phyloP scores from a whole-genome alignment of 352 stramenopile genomes.

The Discostella stelligera region DNA sequence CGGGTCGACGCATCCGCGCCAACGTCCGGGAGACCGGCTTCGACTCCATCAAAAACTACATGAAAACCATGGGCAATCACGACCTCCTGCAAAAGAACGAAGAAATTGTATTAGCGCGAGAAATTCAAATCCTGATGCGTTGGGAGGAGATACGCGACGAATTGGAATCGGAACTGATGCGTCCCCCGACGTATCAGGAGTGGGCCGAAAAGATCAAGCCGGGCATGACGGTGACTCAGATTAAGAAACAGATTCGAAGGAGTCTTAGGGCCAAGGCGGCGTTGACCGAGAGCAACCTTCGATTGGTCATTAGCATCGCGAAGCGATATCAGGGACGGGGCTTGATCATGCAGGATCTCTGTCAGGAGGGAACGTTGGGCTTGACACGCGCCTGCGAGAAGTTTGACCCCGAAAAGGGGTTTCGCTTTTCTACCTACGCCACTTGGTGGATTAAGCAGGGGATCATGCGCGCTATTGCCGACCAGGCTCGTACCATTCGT shows the following conservation, averaged over 20 bases:
- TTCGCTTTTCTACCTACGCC: conserved; percentile 86
- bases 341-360: conserved; percentile 83
- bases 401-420: conserved; percentile 83
- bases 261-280: conserved; percentile 77
- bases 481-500: conserved; percentile 86
- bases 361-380: conserved; percentile 84
- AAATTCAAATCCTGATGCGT: conserved; percentile 81
- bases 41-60: conserved; percentile 79
- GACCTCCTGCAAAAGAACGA: conserved; percentile 81
- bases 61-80: conserved; percentile 82
- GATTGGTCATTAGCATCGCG: conserved; percentile 85
- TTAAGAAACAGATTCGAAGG: conserved; percentile 82
- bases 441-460: conserved; percentile 89
- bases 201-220: conserved; percentile 65
- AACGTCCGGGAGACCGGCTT: conserved; percentile 69
- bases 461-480: conserved; percentile 85
- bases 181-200: conserved; percentile 78
- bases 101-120: conserved; percentile 78
- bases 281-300: conserved; percentile 86
- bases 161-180: conserved; percentile 68
- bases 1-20: conserved; percentile 56
- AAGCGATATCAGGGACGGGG: conserved; percentile 82
- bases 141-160: conserved; percentile 72
- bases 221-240: conserved; percentile 71
- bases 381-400: conserved; percentile 82